These are phyloP conservation scores for Papiliotrema flavescens DNA, from an alignment of 1,284 basidiomycete genomes.

Conservation along the genomic window DNA sequence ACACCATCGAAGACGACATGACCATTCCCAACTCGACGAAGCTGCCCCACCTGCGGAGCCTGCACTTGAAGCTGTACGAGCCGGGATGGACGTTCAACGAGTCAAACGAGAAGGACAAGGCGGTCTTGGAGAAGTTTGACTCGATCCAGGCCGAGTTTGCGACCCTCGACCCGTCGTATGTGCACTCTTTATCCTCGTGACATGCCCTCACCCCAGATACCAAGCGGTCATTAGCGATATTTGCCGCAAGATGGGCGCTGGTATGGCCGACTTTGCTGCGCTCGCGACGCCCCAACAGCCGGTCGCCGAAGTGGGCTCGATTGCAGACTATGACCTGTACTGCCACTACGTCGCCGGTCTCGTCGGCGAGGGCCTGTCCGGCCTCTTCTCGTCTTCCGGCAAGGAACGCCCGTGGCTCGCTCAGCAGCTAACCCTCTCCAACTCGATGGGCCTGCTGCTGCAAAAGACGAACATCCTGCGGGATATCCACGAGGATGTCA, in stretches of 20 bases:
- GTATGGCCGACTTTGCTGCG: conserved; percentile 94
- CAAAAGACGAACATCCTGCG: conserved; percentile 99
- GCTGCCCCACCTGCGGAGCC: conserved; percentile 76
- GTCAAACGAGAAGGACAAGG: conserved; percentile 84
- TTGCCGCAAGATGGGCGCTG: conserved; percentile 77
- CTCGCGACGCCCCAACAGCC: conserved; percentile 67
- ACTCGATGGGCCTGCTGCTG: conserved; percentile 93
- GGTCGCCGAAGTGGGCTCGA: conserved; percentile 64
- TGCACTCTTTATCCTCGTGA: conserved; percentile 7
- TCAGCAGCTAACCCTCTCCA: conserved; percentile 79
- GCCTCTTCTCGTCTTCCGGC: conserved; percentile 80
- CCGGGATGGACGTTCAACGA: conserved; percentile 86
- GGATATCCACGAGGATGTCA: conserved; percentile 89
- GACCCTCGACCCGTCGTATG: conserved; percentile 62
- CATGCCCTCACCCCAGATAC: conserved; percentile 55
- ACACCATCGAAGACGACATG: conserved; percentile 99
- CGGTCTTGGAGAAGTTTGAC: conserved; percentile 82
- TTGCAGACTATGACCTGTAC: conserved; percentile 91
- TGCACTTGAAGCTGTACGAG: conserved; percentile 75
- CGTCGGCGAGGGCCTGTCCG: conserved; percentile 92
- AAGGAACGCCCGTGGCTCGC: conserved; percentile 78
- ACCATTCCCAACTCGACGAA: conserved; percentile 82
- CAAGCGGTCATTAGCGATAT: conserved; percentile 80
- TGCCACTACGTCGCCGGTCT: conserved; percentile 99
- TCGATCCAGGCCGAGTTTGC: conserved; percentile 79